Percentiles rank a stretch among this genome's conserved stretches.
Conservation (phyloP, 2,329 filamentous ascomycete species). For the Pleomassaria siparia region DNA sequence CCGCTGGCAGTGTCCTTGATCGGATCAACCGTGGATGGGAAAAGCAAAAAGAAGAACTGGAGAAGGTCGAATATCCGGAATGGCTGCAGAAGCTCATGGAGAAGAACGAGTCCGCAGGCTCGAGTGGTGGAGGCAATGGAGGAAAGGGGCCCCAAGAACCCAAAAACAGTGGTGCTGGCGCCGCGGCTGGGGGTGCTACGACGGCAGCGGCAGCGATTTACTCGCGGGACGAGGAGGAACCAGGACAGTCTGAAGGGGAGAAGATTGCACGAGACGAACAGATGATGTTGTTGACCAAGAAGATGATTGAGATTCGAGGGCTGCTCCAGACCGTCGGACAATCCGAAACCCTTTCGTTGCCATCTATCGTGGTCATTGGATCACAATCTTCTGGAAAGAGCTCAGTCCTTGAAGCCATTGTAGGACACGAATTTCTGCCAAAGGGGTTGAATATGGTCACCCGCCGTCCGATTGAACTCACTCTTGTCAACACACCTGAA, state of each 20-base stretch:
- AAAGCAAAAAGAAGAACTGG: conserved; percentile 76
- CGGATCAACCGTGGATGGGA: conserved; percentile 82
- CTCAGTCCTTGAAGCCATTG: conserved; percentile 93
- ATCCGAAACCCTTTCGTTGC: conserved; percentile 81
- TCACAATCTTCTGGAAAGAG: conserved; percentile 98
- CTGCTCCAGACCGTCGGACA: conserved; percentile 91
- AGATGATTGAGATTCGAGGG: conserved; percentile 98
- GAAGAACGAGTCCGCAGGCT: conserved; percentile 42
- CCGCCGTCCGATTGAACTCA: conserved; percentile 90
- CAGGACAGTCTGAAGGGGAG: conserved; percentile 64
- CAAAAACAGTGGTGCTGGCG: conserved; percentile 57
- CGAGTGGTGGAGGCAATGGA: conserved; percentile 41
- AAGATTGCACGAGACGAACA: conserved; percentile 85
- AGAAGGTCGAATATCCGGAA: conserved; percentile 67
- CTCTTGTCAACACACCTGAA: conserved; percentile 90
- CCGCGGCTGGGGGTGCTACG: conserved; percentile 67
- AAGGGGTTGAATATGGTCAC: conserved; percentile 99
- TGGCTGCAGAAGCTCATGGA: conserved; percentile 76
- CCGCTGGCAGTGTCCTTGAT: conserved; percentile 72
- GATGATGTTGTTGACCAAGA: conserved; percentile 99
- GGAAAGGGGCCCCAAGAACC: conserved; percentile 49
- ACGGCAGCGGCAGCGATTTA: conserved; percentile 79
- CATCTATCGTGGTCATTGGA: conserved; percentile 98
- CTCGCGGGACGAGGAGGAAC: conserved; percentile 66
- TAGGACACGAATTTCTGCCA: conserved; percentile 95